These are phyloP conservation scores for Fusarium sp. DNA, from an alignment of 2,329 filamentous ascomycete genomes.

Conservation along the genomic window DNA sequence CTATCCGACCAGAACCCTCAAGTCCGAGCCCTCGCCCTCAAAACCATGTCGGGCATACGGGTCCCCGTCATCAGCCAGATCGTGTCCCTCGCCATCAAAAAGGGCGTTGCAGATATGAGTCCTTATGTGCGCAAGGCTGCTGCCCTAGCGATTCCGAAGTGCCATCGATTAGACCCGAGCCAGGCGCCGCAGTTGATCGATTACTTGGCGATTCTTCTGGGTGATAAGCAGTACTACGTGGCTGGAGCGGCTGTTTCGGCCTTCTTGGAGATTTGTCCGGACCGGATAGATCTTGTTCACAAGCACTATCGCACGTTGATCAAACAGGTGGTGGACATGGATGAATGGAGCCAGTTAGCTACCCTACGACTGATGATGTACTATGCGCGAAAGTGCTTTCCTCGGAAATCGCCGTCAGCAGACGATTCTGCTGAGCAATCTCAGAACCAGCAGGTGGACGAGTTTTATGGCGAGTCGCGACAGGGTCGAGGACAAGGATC, in stretches of 20 bases:
- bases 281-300: constrained; percentile 90
- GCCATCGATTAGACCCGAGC: constrained; percentile 89
- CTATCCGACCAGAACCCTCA: constrained; percentile 93
- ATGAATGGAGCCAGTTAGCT: constrained; percentile 96
- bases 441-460: constrained; percentile 67
- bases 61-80: constrained; percentile 99
- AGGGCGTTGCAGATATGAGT: constrained; percentile 94
- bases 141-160: constrained; percentile 95
- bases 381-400: constrained; percentile 92
- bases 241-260: constrained; percentile 92
- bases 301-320: constrained; percentile 89
- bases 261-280: constrained; percentile 91
- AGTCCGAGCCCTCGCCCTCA: constrained; percentile 90
- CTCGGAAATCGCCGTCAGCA: constrained; percentile 74
- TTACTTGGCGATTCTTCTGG: constrained; percentile 83
- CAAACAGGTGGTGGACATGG: constrained; percentile 97
- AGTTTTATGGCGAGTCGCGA: constrained; percentile 84
- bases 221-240: constrained; percentile 97
- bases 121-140: constrained; percentile 93
- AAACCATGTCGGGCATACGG: constrained; percentile 97
- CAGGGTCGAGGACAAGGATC: constrained; percentile 61
- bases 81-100: constrained; percentile 95
- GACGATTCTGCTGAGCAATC: constrained; percentile 57
- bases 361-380: constrained; percentile 85
- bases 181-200: constrained; percentile 89